Evolutionary conservation across 768 basidiomycete genomes (phyloP), one percentile per base, ranked within the genome.

Genomic region (Cubamyces lactineus): DNA sequence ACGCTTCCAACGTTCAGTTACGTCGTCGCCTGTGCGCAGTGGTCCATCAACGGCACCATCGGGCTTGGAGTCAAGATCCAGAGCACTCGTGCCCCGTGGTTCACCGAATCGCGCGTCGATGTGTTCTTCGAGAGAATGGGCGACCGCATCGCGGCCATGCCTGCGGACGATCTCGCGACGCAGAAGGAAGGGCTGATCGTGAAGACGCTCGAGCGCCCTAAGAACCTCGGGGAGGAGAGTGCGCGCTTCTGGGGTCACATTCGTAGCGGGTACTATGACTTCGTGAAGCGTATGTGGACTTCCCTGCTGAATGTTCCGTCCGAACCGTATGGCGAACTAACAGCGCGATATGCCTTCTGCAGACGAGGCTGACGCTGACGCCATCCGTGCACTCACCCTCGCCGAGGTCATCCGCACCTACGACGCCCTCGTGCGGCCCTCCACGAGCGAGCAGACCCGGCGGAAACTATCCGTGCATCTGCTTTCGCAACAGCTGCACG

Each of bases 381-480:
- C 59, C 30, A 63, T 72, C 53, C 38, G 57, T 23, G 53, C 42
- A 7, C 59, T 72, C 15, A 46, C 59, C 7, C 53, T 62, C 19
- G 53, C 61, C 6, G 68, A 69, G 21, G 59, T 69, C 39, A 24
- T 68, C 15, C 42, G 30, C 5, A 59, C 61, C 19, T 72, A 65
- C 64, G 64, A 72, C 59, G 40, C 53, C 13, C 60, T 57, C 52
- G 51, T 70, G 16, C 48, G 53, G 16, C 71, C 71, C 5, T 61
- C 65, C n/a, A 50, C 56, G 5, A 49, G 48, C 19, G 23, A 28
- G 21, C 21, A 41, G 2, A 41, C 60, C 7, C 69, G 71, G 28
- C 66, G 62, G 69, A 72, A 70, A 57, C 39, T 72, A 17, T 69
- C 69, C n/a, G 45, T 65, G 13, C 69, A 72, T 16, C 62, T 72